Evolutionary conservation across 768 basidiomycete species (phyloP), one percentile per base, ranked within the genome.

Genomic region (Tricholoma furcatifolium): DNA sequence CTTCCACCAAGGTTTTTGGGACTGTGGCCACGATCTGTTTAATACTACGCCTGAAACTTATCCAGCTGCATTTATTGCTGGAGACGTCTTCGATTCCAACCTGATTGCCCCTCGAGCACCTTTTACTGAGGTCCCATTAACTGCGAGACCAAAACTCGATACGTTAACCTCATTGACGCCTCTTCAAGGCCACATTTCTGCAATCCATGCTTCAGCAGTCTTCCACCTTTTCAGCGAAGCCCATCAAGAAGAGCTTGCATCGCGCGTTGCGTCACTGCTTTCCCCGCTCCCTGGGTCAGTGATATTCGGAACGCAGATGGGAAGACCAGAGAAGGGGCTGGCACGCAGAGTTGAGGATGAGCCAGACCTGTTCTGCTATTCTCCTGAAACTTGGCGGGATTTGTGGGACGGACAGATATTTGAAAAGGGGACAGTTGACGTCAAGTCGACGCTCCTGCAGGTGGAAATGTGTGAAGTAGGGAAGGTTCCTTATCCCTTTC

Each of bases 1-100:
- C n/a, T 31, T 15, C 31, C 14, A 31, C 21, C n/a, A 53, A 85
- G 84, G 70, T 12, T 81, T 83, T 56, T 86, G 84, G 84, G 71
- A 80, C 5, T 69, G 77, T 6, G 85, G 85, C 0, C 83, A 87
- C 56, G 69, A 78, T 34, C 70, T 88, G 11, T 88, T 85, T 67
- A 73, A 65, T 41, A 72, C 78, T 3, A 80, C 71, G 0, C 74
- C 77, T 0, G 66, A 75, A 32, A 72, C 76, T 0, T 85, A 81
- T 65, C 79, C 82, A 1, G 79, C 73, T 0, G 63, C 70, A 0
- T 87, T 87, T 61, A 45, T 87, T 12, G 65, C 72, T 10, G 85
- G 84, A 1, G 75, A 87, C 53, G 71, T 65, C 0, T 76, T 87
- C 41, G 73, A 83, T 54, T 65, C 74, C 4, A 51, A 56, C 2